A percentile compares a stretch with the other conserved stretches of the same genome.
Evolutionary conservation across 2,329 filamentous ascomycete species (phyloP).

Genomic region (Penicillium verrucosum): DNA sequence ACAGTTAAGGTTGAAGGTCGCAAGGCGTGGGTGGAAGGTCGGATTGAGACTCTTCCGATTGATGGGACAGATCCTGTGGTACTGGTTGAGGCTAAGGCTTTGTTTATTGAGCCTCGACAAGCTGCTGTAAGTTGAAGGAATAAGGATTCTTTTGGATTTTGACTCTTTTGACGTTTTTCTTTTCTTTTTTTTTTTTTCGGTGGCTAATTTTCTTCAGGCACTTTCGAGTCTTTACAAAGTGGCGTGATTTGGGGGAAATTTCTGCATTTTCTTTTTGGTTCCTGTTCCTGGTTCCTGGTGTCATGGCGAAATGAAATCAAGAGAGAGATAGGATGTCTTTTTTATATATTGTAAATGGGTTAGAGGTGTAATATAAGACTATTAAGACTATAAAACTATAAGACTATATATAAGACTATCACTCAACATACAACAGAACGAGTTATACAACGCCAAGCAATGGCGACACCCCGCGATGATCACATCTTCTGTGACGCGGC

Average conservation of each 20-base stretch:
- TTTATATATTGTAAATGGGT: neutral
- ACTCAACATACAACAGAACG: too few relatives aligned
- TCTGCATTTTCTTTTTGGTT: conserved; percentile 4
- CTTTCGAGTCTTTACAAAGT: conserved; percentile 28
- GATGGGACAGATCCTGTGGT: conserved; percentile 62
- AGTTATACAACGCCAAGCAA: neutral
- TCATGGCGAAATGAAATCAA: neutral
- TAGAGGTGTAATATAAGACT: neutral
- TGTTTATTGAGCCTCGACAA: conserved; percentile 86
- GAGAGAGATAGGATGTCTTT: neutral
- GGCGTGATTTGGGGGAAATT: conserved; percentile 11
- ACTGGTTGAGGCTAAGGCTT: conserved; percentile 75
- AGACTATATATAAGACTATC: too few relatives aligned
- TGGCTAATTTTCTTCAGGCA: conserved; percentile 13
- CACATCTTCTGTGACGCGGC: conserved; percentile 19
- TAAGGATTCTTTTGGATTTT: too few relatives aligned
- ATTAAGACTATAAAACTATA: neutral
- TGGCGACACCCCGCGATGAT: conserved; percentile 26
- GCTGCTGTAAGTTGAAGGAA: conserved; percentile 60
- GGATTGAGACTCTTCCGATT: conserved; percentile 72
- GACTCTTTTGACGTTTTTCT: neutral
- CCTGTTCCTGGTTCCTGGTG: conserved; percentile 21
- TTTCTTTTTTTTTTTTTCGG: neutral
- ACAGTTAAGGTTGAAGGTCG: conserved; percentile 85
- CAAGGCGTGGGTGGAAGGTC: conserved; percentile 90